Evolutionary conservation across 495 filamentous ascomycete genomes (phyloP).

Genomic region (Podospora australis): DNA sequence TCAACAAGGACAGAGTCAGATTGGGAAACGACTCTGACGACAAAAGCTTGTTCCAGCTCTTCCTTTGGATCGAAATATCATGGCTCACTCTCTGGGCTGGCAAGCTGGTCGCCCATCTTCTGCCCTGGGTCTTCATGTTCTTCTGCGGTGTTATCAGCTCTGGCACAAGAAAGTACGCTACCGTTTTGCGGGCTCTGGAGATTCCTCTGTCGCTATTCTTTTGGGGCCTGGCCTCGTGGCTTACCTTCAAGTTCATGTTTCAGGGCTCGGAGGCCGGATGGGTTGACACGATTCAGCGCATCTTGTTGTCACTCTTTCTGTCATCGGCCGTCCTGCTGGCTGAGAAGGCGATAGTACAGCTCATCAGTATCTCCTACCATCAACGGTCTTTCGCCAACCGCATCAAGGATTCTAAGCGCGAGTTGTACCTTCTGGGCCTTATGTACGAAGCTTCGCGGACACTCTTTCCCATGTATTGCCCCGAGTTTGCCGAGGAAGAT

Average conservation of each 20-base stretch:
- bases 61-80: slow-evolving; percentile 84
- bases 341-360: slow-evolving; percentile 80
- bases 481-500: slow-evolving; percentile 87
- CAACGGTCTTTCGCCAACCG: slow-evolving; percentile 82
- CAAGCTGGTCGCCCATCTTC: slow-evolving; percentile 70
- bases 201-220: slow-evolving; percentile 82
- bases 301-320: slow-evolving; percentile 71
- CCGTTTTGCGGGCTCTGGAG: slow-evolving; percentile 71
- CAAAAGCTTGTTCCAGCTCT: slow-evolving; percentile 64
- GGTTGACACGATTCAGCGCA: slow-evolving; percentile 52
- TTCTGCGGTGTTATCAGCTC: slow-evolving; percentile 84
- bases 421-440: slow-evolving; percentile 68
- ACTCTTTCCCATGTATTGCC: slow-evolving; percentile 86
- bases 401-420: slow-evolving; percentile 84
- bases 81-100: slow-evolving; percentile 85
- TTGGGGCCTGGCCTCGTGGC: slow-evolving; percentile 73
- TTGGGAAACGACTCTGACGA: slow-evolving; percentile 40
- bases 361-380: slow-evolving; percentile 93
- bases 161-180: slow-evolving; percentile 86
- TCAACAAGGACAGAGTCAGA: slow-evolving; percentile 27
- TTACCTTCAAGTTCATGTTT: slow-evolving; percentile 70
- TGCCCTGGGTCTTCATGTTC: slow-evolving; percentile 81
- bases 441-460: slow-evolving; percentile 84
- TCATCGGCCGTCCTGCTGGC: slow-evolving; percentile 69
- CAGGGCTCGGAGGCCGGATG: slow-evolving; percentile 28